Conservation (phyloP, 257 asterid genomes). For the Rauvolfia tetraphylla region DNA sequence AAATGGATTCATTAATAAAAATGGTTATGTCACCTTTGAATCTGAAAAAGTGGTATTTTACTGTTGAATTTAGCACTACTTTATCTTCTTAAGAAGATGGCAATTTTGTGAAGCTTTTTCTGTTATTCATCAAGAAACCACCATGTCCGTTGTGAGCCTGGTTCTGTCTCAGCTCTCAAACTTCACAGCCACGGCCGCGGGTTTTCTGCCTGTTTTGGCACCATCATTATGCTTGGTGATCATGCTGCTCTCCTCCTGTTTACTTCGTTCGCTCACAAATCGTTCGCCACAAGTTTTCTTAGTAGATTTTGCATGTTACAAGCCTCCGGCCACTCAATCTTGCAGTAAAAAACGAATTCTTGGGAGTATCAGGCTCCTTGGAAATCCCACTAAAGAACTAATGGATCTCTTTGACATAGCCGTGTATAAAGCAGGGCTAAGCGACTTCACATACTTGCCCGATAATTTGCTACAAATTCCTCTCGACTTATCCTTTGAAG, state of each 20-base stretch:
- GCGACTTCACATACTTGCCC: background rate
- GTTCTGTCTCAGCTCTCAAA: background rate
- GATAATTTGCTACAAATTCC: background rate
- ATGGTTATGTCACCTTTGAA: too few relatives aligned
- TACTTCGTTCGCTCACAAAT: background rate
- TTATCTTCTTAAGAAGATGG: too few relatives aligned
- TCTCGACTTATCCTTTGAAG: background rate
- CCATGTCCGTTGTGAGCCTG: background rate
- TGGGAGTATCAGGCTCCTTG: background rate
- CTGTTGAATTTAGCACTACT: too few relatives aligned
- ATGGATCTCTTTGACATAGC: background rate
- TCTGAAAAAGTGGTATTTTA: too few relatives aligned
- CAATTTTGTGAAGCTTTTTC: too few relatives aligned
- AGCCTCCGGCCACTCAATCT: background rate
- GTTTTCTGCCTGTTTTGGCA: background rate
- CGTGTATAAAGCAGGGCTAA: background rate
- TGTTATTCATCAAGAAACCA: background rate
- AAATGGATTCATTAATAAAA: too few relatives aligned
- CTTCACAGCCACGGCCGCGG: background rate
- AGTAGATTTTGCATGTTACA: background rate
- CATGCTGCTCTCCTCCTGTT: background rate
- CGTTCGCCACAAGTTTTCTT: background rate
- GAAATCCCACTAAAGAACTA: background rate
- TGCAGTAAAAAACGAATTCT: background rate
- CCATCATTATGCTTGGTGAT: background rate